Conservation (phyloP, 2,329 filamentous ascomycete genomes). For the Claviceps spartinae region DNA sequence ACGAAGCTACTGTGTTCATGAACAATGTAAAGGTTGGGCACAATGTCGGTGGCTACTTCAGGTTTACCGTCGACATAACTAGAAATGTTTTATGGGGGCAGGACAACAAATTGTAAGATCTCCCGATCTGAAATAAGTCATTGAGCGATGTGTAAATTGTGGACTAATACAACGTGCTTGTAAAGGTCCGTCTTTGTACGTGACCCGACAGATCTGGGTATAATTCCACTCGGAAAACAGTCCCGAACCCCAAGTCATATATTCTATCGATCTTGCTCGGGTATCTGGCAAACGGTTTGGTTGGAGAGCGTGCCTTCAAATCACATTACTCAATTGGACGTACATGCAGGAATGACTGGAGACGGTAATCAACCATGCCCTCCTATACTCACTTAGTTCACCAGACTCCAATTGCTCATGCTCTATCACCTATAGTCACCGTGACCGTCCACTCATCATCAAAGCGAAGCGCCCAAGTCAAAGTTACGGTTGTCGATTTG, state of each 20-base stretch:
- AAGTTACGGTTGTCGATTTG: conserved; percentile 22
- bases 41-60: conserved; percentile 48
- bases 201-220: conserved; percentile 49
- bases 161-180: neutral
- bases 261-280: conserved; percentile 59
- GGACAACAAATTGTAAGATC: conserved; percentile 39
- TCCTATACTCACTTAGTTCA: neutral
- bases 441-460: conserved; percentile 38
- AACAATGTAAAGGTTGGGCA: conserved; percentile 38
- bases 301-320: conserved; percentile 46
- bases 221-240: conserved; percentile 56
- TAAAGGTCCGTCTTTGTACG: conserved; percentile 48
- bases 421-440: conserved; percentile 28
- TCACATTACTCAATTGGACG: conserved; percentile 44
- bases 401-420: neutral
- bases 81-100: conserved; percentile 24
- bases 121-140: neutral
- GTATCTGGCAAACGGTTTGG: conserved; percentile 66
- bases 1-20: conserved; percentile 43
- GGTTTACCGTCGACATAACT: conserved; percentile 47
- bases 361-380: conserved; percentile 20
- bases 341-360: conserved; percentile 43
- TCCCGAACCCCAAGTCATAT: conserved; percentile 44
- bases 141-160: neutral
- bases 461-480: conserved; percentile 20